phyloP scores from a whole-genome alignment of 305 asterid genomes.

The Fraxinus xanthoxyloides region DNA sequence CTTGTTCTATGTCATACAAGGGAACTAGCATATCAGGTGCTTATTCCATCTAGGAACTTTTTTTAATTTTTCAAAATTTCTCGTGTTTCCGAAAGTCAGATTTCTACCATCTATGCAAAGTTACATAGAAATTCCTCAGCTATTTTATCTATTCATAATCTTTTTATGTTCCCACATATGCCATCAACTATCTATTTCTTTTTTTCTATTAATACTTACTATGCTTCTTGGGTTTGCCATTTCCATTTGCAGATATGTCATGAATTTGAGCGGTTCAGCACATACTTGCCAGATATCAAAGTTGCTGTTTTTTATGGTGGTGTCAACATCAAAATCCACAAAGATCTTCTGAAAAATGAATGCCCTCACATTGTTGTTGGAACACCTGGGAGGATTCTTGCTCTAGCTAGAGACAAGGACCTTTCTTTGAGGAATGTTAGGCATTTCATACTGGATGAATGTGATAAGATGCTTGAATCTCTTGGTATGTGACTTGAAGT shows the following conservation, averaged over 20 bases:
- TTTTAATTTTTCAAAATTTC: neutral
- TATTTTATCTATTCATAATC: neutral
- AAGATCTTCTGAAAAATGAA: conserved; percentile 20
- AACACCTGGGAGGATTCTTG: conserved; percentile 17
- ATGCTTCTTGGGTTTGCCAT: neutral
- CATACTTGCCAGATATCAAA: conserved; percentile 18
- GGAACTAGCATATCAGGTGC: conserved; percentile 20
- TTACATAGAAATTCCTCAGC: neutral
- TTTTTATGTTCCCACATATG: neutral
- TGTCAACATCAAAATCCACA: conserved; percentile 18
- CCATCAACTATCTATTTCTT: neutral
- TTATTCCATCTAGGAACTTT: neutral
- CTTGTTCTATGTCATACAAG: conserved; percentile 17
- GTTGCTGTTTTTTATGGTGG: conserved; percentile 19
- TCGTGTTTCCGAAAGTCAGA: neutral
- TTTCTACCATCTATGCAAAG: neutral
- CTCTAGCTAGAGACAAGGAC: conserved; percentile 19
- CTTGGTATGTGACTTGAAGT: conserved; percentile 13
- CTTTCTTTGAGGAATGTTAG: conserved; percentile 18
- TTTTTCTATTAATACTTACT: neutral
- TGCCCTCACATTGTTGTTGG: conserved; percentile 25
- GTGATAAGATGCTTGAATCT: conserved; percentile 22
- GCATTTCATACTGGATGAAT: conserved; percentile 19
- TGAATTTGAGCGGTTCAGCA: conserved; percentile 17
- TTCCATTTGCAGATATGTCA: conserved; percentile 11